A percentile compares a stretch with the other conserved stretches of the same genome.
phyloP scores from a whole-genome alignment of 2,329 filamentous ascomycete genomes.

The Onygenales sp. region DNA sequence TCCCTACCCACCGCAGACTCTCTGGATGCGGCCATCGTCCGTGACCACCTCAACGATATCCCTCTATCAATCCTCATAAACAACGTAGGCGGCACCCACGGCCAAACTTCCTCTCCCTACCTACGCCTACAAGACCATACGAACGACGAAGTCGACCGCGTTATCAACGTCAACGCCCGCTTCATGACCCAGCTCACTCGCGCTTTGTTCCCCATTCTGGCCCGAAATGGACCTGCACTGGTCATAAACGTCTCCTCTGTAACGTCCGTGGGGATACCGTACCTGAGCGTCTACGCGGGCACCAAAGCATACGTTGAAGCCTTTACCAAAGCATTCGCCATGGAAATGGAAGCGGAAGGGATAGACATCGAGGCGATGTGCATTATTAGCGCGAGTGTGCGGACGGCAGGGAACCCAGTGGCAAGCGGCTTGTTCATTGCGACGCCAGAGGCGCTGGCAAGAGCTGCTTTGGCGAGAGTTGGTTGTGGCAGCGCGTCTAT shows the following conservation, averaged over 20 bases:
- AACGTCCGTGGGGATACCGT: conserved; percentile 38
- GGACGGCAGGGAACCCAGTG: conserved; percentile 18
- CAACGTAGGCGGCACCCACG: conserved; percentile 41
- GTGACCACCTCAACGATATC: conserved; percentile 22
- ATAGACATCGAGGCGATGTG: conserved; percentile 30
- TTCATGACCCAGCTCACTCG: conserved; percentile 43
- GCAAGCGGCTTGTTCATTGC: conserved; percentile 20
- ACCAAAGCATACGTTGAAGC: conserved; percentile 39
- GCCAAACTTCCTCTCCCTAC: conserved; percentile 13
- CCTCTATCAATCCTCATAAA: conserved; percentile 48
- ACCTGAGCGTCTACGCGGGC: conserved; percentile 36
- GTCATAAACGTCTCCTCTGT: conserved; percentile 44
- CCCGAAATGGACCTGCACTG: conserved; percentile 32
- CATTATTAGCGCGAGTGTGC: conserved; percentile 26
- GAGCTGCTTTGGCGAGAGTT: not conserved
- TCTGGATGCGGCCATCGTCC: conserved; percentile 17
- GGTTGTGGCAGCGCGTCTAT: not conserved
- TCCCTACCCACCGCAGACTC: conserved; percentile 12
- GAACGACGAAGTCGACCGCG: conserved; percentile 29
- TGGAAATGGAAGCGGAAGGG: conserved; percentile 34
- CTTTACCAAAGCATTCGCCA: conserved; percentile 30
- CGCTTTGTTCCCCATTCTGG: conserved; percentile 37
- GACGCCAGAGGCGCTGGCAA: not conserved
- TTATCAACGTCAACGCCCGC: conserved; percentile 39
- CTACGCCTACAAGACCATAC: conserved; percentile 22